Base-by-base conservation (phyloP, 1,139 yeast species). In the Pichia sp. region DNA sequence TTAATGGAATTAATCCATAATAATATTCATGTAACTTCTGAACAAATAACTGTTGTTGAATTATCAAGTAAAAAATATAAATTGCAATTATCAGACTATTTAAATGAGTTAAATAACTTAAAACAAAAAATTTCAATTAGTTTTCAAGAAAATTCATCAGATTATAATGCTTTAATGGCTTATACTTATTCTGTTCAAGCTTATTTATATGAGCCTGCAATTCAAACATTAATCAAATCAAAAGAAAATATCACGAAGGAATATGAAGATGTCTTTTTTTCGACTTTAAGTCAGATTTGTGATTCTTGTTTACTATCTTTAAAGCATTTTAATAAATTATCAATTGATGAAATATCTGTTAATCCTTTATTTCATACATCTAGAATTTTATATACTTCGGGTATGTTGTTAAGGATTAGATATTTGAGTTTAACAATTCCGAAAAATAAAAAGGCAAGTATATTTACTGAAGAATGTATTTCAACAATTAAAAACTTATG, bases 171-270 rank as follows among this genome's bases (percentile, higher is more conserved):
- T 11, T 63, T 74, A 41, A 64, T 76, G 62, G 73, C 84, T 0
- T 83, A 76, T 65, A 77, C 74, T 58, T 79, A 78, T 58, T 78
- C 93, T 0, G 82, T 86, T 16, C 88, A 85, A 59, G 91, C 93
- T 0, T 85, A 81, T 62, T 69, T 88, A 22, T 86, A 85, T 65
- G 95, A 84, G 63, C 81, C 81, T 65, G 39, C 67, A 62, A 50
- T 56, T 44, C 63, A 60, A 36, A 50, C 57, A 29, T 19, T 55
- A 13, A 53, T 54, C 5, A 55, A 53, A 31, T 43, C 61, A 2
- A 60, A 60, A 10, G 54, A 53, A 8, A 53, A 56, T 25, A 44
- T 62, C 6, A 58, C 61, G 2, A 60, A 57, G 8, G 61, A 54
- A 48, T 33, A 60, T 46, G 52, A 59, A 46, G 63, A 65, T 9